phyloP scores from a whole-genome alignment of 139 green algal species.

The Chlorella sp. region DNA sequence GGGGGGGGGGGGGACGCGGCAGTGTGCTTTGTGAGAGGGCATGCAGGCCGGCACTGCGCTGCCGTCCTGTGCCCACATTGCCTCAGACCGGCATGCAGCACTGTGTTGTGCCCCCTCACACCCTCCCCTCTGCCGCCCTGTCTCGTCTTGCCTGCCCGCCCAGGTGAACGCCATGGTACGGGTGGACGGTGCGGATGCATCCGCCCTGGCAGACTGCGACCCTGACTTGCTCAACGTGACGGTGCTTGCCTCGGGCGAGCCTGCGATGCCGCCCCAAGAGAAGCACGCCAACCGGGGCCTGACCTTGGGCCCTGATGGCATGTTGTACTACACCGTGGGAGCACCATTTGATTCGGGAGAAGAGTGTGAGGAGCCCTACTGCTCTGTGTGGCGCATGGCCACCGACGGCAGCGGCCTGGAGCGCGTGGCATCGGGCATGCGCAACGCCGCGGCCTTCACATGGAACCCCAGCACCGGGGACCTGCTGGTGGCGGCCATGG shows the following conservation, averaged over 20 bases:
- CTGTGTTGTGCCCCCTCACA: background rate
- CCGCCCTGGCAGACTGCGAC: constrained; percentile 16
- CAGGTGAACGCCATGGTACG: constrained; percentile 10
- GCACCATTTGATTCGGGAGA: background rate
- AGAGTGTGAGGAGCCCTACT: constrained; percentile 11
- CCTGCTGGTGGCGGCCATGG: constrained; percentile 25
- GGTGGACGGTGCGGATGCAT: constrained; percentile 20
- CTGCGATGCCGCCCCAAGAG: background rate
- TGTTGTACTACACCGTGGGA: constrained; percentile 20
- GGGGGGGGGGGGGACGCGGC: too few relatives aligned
- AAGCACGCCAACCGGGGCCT: background rate
- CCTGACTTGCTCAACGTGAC: background rate
- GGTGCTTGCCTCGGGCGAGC: background rate
- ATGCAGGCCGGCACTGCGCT: too few relatives aligned
- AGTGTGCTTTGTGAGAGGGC: too few relatives aligned
- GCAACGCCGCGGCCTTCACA: constrained; percentile 22
- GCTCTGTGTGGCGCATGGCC: constrained; percentile 29
- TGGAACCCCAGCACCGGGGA: constrained; percentile 19
- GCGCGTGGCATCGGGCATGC: constrained; percentile 32
- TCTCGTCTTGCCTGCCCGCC: background rate
- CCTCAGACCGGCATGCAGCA: too few relatives aligned
- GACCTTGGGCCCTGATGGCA: constrained; percentile 11
- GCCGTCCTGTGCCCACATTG: too few relatives aligned
- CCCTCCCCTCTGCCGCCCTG: too few relatives aligned
- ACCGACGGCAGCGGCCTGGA: constrained; percentile 29